Conservation (phyloP, 2,329 filamentous ascomycete species). For the Phoma sp. region DNA sequence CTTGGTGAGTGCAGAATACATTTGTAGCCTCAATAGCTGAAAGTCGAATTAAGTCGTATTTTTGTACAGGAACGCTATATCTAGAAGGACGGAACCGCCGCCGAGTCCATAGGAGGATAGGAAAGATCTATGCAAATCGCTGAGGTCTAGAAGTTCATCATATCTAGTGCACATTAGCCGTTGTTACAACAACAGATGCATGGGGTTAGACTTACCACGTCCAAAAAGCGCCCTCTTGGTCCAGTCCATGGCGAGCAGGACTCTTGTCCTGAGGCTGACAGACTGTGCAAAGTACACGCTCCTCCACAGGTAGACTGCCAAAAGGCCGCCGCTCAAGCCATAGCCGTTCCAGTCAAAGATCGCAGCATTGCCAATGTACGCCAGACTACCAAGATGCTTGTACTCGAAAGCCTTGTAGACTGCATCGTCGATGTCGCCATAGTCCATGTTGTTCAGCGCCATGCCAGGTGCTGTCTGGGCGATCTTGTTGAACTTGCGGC, state of each 20-base stretch:
- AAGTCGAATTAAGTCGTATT: no score
- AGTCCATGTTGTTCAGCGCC: conserved; percentile 76
- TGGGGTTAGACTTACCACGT: conserved; percentile 69
- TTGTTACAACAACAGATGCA: background rate
- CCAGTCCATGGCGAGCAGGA: conserved; percentile 97
- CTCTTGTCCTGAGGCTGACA: conserved; percentile 87
- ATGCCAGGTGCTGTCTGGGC: conserved; percentile 78
- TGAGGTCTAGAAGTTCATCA: conserved; percentile 40
- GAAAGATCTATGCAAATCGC: conserved; percentile 8
- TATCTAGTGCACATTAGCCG: conserved; percentile 24
- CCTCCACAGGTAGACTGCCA: conserved; percentile 95
- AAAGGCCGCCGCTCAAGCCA: conserved; percentile 79
- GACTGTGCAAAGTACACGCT: conserved; percentile 98
- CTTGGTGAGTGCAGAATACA: no score
- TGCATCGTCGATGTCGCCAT: conserved; percentile 89
- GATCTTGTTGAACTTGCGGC: conserved; percentile 91
- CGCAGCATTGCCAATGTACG: conserved; percentile 95
- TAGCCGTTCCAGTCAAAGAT: conserved; percentile 88
- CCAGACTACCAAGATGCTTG: conserved; percentile 85
- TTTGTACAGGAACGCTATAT: conserved; percentile 9
- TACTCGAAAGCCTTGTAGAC: conserved; percentile 97
- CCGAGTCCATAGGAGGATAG: conserved; percentile 1
- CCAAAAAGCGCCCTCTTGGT: conserved; percentile 95
- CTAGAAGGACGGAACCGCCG: background rate
- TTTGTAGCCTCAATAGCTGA: no score